These are phyloP conservation scores for Skeletonema menzelii DNA, from an alignment of 108 stramenopile genomes.

Conservation along the genomic window DNA sequence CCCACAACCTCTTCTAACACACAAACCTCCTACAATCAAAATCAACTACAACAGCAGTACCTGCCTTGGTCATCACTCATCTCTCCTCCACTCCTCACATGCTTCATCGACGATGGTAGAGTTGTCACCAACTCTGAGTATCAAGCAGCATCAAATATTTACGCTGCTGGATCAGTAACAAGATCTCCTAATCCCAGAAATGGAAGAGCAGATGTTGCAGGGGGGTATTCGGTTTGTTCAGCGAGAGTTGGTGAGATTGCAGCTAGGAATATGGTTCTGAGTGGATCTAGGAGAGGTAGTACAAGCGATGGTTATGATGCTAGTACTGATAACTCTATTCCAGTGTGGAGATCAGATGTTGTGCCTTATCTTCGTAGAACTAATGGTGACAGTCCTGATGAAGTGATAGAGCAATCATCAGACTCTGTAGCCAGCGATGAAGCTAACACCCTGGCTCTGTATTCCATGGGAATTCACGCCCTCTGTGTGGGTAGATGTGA, in stretches of 20 bases:
- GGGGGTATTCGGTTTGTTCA: slow-evolving; percentile 63
- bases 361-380: slow-evolving; percentile 38
- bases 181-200: slow-evolving; percentile 71
- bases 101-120: slow-evolving; percentile 81
- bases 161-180: slow-evolving; percentile 82
- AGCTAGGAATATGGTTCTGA: slow-evolving; percentile 71
- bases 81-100: slow-evolving; percentile 63
- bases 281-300: neutral
- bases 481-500: slow-evolving; percentile 82
- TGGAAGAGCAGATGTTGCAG: slow-evolving; percentile 74
- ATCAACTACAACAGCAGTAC: slow-evolving; percentile 3
- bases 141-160: slow-evolving; percentile 65
- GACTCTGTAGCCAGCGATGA: no score
- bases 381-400: neutral
- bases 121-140: slow-evolving; percentile 67
- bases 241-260: slow-evolving; percentile 69
- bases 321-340: slow-evolving; percentile 52
- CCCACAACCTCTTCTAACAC: slow-evolving; percentile 11
- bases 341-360: slow-evolving; percentile 80
- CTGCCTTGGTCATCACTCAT: slow-evolving; percentile 41
- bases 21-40: slow-evolving; percentile 44
- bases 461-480: slow-evolving; percentile 69
- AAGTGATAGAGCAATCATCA: neutral
- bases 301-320: neutral
- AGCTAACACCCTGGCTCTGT: slow-evolving; percentile 43